Percentiles rank a stretch among this genome's conserved stretches.
These are phyloP conservation scores for Trichoderma atrobrunneum DNA, from an alignment of 2,329 filamentous ascomycete genomes.

Conservation along the genomic window DNA sequence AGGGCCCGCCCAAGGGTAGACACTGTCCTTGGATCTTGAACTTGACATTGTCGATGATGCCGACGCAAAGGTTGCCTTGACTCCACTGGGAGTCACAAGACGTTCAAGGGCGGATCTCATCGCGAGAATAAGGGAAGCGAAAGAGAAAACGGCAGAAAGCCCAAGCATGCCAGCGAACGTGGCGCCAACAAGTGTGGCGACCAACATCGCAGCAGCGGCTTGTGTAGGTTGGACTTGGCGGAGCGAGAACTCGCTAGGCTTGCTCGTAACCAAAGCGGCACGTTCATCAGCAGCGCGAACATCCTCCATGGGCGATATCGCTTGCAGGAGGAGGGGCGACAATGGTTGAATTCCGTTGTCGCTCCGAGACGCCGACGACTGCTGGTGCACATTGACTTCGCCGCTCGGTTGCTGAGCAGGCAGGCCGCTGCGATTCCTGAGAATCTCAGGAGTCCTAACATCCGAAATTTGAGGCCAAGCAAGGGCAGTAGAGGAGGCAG, in stretches of 20 bases:
- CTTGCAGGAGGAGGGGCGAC: neutral
- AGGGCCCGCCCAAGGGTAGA: neutral
- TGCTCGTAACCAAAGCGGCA: neutral
- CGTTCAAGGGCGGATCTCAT: neutral
- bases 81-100: neutral
- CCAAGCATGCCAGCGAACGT: neutral
- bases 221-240: neutral
- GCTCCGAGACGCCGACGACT: neutral
- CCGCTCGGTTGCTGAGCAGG: neutral
- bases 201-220: neutral
- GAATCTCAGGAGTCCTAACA: neutral
- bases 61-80: neutral
- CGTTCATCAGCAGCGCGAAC: neutral
- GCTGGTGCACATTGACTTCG: neutral
- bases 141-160: neutral
- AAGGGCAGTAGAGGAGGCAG: neutral
- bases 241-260: neutral
- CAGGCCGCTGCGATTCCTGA: neutral
- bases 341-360: neutral
- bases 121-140: neutral
- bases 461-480: neutral
- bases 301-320: neutral
- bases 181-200: neutral
- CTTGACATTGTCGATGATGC: slow-evolving; percentile 3
- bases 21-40: neutral